Conservation (phyloP, 768 basidiomycete species). For the Gymnopilus junonius region DNA sequence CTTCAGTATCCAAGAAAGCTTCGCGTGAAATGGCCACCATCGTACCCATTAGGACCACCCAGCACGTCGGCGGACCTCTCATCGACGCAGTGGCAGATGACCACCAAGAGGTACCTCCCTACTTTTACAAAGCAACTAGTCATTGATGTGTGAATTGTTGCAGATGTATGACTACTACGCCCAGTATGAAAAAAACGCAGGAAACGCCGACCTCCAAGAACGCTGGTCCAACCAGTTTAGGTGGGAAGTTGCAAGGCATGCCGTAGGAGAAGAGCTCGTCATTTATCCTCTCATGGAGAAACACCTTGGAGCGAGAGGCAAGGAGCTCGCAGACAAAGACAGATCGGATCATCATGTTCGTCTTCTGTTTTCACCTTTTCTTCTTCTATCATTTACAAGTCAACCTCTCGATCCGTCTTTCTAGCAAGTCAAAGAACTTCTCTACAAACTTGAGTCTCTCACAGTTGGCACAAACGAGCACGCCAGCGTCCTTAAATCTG, state of each 20-base stretch:
- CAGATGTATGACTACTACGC: slow-evolving; percentile 65
- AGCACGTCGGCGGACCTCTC: slow-evolving; percentile 16
- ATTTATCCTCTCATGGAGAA: slow-evolving; percentile 67
- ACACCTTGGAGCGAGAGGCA: slow-evolving; percentile 55
- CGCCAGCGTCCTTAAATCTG: slow-evolving; percentile 40
- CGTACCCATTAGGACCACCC: not conserved
- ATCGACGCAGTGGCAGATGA: slow-evolving; percentile 24
- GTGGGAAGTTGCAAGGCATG: slow-evolving; percentile 67
- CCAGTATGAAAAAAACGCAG: slow-evolving; percentile 45
- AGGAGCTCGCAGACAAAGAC: slow-evolving; percentile 56
- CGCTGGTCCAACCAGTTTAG: slow-evolving; percentile 60
- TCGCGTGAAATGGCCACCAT: slow-evolving; percentile 1
- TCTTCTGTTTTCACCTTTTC: not conserved
- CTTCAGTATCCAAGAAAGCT: not conserved
- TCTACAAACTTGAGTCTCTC: slow-evolving; percentile 52
- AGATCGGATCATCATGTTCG: slow-evolving; percentile 59
- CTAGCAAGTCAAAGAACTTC: slow-evolving; percentile 39
- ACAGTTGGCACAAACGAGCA: slow-evolving; percentile 47
- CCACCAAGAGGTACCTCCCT: slow-evolving; percentile 24
- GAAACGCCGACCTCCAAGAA: slow-evolving; percentile 49
- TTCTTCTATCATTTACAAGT: not conserved
- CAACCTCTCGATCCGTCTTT: no score
- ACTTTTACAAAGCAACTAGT: not conserved
- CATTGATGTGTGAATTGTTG: not conserved
- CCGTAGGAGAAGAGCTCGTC: slow-evolving; percentile 65